Evolutionary conservation across 345 rosid species (phyloP).

Genomic region (Aquilaria yunnanensis): DNA sequence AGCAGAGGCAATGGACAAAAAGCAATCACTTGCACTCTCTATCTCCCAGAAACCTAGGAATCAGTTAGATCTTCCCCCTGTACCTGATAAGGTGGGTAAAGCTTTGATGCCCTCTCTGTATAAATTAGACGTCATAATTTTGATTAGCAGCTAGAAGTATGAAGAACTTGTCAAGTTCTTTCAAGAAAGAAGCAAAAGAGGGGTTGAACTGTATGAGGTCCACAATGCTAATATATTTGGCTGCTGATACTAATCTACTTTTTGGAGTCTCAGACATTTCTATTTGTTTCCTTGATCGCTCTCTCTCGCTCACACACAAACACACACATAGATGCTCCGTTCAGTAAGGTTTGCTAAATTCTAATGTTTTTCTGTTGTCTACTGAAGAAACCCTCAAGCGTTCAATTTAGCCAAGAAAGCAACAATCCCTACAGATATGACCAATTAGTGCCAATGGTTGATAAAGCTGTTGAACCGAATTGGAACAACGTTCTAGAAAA

Average conservation of each 20-base stretch:
- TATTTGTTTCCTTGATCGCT: too few species aligned
- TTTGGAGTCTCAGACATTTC: too few species aligned
- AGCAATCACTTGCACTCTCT: background rate
- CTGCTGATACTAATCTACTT: too few species aligned
- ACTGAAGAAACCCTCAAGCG: conserved; percentile 8
- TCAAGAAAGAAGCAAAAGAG: too few species aligned
- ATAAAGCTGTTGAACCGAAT: conserved; percentile 29
- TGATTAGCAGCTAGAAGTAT: conserved; percentile 1
- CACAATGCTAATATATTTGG: too few species aligned
- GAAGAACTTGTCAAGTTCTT: background rate
- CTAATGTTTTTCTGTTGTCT: background rate
- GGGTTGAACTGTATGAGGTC: too few species aligned
- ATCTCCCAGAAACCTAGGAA: conserved; percentile 10
- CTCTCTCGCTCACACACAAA: too few species aligned
- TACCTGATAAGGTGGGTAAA: conserved; percentile 34
- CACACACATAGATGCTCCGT: too few species aligned
- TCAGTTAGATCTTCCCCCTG: conserved; percentile 20
- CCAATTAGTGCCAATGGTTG: conserved; percentile 25
- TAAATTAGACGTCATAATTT: background rate
- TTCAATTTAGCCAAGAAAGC: conserved; percentile 1
- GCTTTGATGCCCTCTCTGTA: background rate
- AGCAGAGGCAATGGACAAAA: conserved; percentile 15
- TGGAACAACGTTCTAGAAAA: conserved; percentile 36
- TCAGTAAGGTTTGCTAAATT: too few species aligned
- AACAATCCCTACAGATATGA: conserved; percentile 27